Conservation (phyloP, 352 stramenopile species). For the Phytophthora fragariaefolia region DNA sequence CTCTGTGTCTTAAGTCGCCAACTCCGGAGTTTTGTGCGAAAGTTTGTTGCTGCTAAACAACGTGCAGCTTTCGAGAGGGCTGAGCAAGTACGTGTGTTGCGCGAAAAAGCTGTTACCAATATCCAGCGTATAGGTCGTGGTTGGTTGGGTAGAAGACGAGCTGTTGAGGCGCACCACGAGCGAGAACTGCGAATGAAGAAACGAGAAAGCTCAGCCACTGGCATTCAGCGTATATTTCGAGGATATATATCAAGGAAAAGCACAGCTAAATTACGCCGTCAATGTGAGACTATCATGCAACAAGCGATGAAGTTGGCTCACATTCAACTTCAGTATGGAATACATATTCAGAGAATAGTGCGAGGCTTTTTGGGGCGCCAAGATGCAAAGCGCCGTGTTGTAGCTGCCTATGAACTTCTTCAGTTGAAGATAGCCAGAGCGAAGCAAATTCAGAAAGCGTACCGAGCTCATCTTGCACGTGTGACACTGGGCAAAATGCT, state of each 20-base stretch:
- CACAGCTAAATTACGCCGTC: constrained; percentile 16
- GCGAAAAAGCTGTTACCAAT: constrained; percentile 37
- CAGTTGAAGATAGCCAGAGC: constrained; percentile 38
- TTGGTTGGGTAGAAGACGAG: constrained; percentile 45
- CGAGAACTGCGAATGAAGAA: constrained; percentile 25
- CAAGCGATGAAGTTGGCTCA: constrained; percentile 17
- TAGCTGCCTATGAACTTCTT: constrained; percentile 29
- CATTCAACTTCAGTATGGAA: constrained; percentile 20
- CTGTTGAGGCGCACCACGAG: constrained; percentile 22
- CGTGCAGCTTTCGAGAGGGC: constrained; percentile 46
- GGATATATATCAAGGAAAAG: constrained; percentile 35
- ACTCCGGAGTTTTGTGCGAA: constrained; percentile 42
- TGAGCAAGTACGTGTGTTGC: constrained; percentile 37
- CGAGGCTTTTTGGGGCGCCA: constrained; percentile 55
- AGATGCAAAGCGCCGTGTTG: constrained; percentile 16
- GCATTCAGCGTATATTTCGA: constrained; percentile 53
- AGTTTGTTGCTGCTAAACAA: constrained; percentile 42
- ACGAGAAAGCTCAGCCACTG: constrained; percentile 30
- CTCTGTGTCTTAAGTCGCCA: constrained; percentile 40
- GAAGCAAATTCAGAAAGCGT: constrained; percentile 54
- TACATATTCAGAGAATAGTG: constrained; percentile 50
- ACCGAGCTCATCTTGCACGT: constrained; percentile 58
- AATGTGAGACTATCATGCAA: constrained; percentile 27
- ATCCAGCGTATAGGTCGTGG: constrained; percentile 55
- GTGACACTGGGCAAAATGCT: constrained; percentile 49